A percentile compares a stretch with the other conserved stretches of the same genome.
Conservation (phyloP, 768 basidiomycete genomes). For the Mycena leptocephala region DNA sequence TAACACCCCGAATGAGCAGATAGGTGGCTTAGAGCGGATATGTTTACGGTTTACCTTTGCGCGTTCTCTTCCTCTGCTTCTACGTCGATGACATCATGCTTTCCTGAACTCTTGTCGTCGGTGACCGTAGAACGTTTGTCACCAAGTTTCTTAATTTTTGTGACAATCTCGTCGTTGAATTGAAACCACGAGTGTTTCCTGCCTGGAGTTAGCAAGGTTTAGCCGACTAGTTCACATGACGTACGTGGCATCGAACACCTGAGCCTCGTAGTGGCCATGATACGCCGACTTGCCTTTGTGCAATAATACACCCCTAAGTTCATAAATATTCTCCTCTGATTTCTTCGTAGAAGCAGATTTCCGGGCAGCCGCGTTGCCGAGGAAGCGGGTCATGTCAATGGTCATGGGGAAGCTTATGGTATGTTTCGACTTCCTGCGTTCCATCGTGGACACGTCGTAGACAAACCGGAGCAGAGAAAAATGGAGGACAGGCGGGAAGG, state of each 20-base stretch:
- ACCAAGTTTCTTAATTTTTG: constrained; percentile 70
- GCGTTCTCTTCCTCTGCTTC: constrained; percentile 45
- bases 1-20: constrained; percentile 6
- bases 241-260: constrained; percentile 82
- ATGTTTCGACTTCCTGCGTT: constrained; percentile 91
- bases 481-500: constrained; percentile 91
- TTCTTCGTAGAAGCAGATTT: constrained; percentile 26
- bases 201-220: constrained; percentile 26
- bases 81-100: constrained; percentile 41
- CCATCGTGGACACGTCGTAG: constrained; percentile 84
- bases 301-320: constrained; percentile 87
- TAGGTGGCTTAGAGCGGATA: not conserved
- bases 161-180: constrained; percentile 93
- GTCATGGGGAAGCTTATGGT: constrained; percentile 81
- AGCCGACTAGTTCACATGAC: constrained; percentile 42
- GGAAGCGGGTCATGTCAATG: constrained; percentile 82
- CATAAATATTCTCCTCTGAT: constrained; percentile 68
- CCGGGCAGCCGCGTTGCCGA: constrained; percentile 53
- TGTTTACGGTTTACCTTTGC: constrained; percentile 38
- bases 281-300: constrained; percentile 96
- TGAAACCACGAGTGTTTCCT: constrained; percentile 88
- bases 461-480: constrained; percentile 96
- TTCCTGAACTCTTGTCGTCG: constrained; percentile 40
- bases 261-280: constrained; percentile 91
- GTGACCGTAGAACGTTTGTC: constrained; percentile 54